Evolutionary conservation across 306 rosid genomes (phyloP).

Genomic region (Macrotyloma uniflorum): DNA sequence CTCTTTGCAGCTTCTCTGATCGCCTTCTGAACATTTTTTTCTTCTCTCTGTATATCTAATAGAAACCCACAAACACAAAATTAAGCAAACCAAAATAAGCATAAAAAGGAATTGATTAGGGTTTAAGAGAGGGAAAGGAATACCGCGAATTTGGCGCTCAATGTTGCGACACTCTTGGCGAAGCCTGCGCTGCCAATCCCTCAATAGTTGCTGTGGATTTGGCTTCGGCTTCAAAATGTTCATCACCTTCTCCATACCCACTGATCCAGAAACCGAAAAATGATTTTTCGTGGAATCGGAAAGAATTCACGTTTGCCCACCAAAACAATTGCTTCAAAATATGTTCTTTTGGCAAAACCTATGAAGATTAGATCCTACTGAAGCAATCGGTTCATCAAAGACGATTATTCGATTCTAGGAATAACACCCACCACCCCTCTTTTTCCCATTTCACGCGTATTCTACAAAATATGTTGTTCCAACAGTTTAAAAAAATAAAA

Average conservation of each 20-base stretch:
- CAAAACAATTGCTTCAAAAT: not conserved
- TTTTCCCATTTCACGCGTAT: slow-evolving; percentile 31
- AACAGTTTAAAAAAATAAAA: not conserved
- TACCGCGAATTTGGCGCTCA: slow-evolving; percentile 93
- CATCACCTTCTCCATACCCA: slow-evolving; percentile 74
- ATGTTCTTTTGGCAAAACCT: not conserved
- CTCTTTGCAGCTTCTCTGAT: slow-evolving; percentile 95
- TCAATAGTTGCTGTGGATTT: slow-evolving; percentile 68
- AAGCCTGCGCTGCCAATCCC: slow-evolving; percentile 90
- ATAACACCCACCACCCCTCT: not conserved
- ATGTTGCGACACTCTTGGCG: slow-evolving; percentile 91
- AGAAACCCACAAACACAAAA: slow-evolving; percentile 20
- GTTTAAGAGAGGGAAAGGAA: slow-evolving; percentile 27
- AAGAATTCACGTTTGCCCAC: slow-evolving; percentile 8
- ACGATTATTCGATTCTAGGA: slow-evolving; percentile 19
- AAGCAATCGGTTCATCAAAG: not conserved
- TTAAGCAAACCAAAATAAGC: slow-evolving; percentile 1
- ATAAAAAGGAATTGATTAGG: not conserved
- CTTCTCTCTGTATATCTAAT: slow-evolving; percentile 88
- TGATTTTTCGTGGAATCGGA: slow-evolving; percentile 22
- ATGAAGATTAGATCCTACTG: slow-evolving; percentile 13
- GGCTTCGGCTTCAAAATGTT: slow-evolving; percentile 74
- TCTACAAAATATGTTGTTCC: not conserved
- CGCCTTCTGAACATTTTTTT: slow-evolving; percentile 86
- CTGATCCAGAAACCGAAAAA: slow-evolving; percentile 28